These are phyloP conservation scores for Chenopodium formosanum DNA, from an alignment of 148 eudicot genomes.

Conservation along the genomic window DNA sequence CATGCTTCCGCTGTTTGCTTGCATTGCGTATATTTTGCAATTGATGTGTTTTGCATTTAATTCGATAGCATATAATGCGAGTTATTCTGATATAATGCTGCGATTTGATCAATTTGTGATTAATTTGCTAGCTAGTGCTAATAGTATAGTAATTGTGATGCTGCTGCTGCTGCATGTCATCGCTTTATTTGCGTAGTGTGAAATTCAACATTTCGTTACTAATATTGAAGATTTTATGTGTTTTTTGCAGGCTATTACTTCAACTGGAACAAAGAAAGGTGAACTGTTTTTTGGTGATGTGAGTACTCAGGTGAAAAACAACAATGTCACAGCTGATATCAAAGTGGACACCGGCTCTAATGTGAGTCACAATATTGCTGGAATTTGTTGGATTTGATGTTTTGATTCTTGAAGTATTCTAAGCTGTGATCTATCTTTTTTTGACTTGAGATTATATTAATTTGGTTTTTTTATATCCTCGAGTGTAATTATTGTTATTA, in stretches of 20 bases:
- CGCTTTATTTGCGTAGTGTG: background rate
- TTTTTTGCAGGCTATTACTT: constrained; percentile 53
- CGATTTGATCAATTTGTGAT: background rate
- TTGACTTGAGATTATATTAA: background rate
- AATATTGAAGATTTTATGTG: background rate
- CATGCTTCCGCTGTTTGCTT: background rate
- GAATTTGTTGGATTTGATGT: too few relatives aligned
- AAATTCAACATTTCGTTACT: too few relatives aligned
- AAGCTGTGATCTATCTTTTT: background rate
- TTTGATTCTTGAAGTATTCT: background rate
- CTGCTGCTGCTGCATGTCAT: background rate
- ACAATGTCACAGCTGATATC: constrained; percentile 70
- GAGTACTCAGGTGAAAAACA: constrained; percentile 59
- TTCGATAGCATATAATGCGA: background rate
- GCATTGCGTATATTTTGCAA: too few relatives aligned
- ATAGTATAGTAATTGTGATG: background rate
- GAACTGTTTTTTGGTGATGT: constrained; percentile 69
- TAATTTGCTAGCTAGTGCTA: background rate
- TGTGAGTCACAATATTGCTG: constrained; percentile 32
- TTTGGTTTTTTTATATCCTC: background rate
- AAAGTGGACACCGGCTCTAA: constrained; percentile 82
- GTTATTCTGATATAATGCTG: background rate
- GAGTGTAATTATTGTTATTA: background rate
- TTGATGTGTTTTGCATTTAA: background rate
- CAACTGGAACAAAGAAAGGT: constrained; percentile 68